Base-by-base conservation (phyloP, 345 rosid species). In the Salix dunnii region DNA sequence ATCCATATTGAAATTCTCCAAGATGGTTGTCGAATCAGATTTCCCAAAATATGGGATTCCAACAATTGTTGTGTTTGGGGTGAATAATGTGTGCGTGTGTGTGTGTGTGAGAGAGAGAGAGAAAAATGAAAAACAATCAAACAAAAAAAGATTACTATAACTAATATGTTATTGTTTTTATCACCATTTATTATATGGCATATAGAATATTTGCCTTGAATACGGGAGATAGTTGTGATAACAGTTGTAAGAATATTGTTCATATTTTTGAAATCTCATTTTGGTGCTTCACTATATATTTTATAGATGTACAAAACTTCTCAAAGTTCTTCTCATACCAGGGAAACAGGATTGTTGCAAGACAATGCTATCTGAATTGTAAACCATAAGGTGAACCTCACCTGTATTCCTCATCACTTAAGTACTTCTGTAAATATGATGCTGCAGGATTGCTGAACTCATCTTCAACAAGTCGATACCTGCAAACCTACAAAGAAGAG, bases 381-480 rank as follows among this genome's bases (percentile, higher is more conserved):
- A 67, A 18, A 55, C 70, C 18, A 67, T 36, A 36, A 77, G 36
- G 25, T 28, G 25, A 6, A 31, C 23, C 49, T 43, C 72, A 95
- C 97, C 98, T 91, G 89, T 87, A 93, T 72, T 95, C 98, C 82
- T 93, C 96, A 72, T 91, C 96, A 0, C 90, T 85, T 61, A 93
- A 84, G 82, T 88, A 91, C 89, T 91, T 95, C 80, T 90, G 96
- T 76, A 95, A 76, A 74, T 91, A 89, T 25, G 87, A 35, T 36
- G 87, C 69, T 53, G 88, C 86, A 64, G 99, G 99, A 81, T 84
- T 91, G 76, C 77, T 84, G 84, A 90, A 90, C 83, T 95, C 99
- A 71, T 95, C 99, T 81, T 91, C 96, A 67, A 96, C 68, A 69
- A 77, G 79, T 68, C 89, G 91, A 76, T 84, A 91, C 80, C 98